Conservation (phyloP, 495 filamentous ascomycete genomes). For the Aspergillus carlsbadensis region DNA sequence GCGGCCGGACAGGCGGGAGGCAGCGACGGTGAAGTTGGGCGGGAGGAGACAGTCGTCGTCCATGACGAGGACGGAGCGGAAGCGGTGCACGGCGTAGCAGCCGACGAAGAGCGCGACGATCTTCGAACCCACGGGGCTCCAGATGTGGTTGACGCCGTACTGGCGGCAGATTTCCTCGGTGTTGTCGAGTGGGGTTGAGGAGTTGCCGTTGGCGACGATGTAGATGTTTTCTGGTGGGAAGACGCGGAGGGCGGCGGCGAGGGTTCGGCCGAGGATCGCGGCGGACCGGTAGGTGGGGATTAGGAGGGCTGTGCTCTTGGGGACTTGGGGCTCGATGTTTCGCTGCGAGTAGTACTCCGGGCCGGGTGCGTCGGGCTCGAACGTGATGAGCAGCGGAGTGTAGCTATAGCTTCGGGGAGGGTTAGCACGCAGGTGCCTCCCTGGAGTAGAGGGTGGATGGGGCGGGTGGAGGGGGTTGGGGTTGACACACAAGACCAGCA, state of each 20-base stretch:
- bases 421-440: neutral
- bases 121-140: conserved; percentile 42
- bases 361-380: conserved; percentile 35
- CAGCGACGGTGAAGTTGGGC: conserved; percentile 41
- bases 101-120: conserved; percentile 49
- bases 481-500: conserved; percentile 31
- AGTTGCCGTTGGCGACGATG: conserved; percentile 46
- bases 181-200: conserved; percentile 37
- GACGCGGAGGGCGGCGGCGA: conserved; percentile 45
- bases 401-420: conserved; percentile 34
- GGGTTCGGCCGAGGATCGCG: conserved; percentile 38
- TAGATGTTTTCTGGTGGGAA: conserved; percentile 47
- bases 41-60: conserved; percentile 50
- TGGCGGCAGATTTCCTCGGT: conserved; percentile 46
- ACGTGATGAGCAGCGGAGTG: conserved; percentile 34
- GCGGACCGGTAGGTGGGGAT: conserved; percentile 51
- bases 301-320: conserved; percentile 38
- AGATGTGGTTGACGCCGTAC: conserved; percentile 41
- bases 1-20: conserved; percentile 34
- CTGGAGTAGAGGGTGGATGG: too few relatives aligned
- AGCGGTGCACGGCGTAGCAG: conserved; percentile 38
- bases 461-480: neutral
- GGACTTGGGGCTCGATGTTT: conserved; percentile 12
- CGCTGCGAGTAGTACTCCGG: conserved; percentile 19
- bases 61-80: conserved; percentile 43